Percentiles rank a stretch among this genome's conserved stretches.
phyloP scores from a whole-genome alignment of 2,329 filamentous ascomycete species.

The Ceratocystis huliohia region DNA sequence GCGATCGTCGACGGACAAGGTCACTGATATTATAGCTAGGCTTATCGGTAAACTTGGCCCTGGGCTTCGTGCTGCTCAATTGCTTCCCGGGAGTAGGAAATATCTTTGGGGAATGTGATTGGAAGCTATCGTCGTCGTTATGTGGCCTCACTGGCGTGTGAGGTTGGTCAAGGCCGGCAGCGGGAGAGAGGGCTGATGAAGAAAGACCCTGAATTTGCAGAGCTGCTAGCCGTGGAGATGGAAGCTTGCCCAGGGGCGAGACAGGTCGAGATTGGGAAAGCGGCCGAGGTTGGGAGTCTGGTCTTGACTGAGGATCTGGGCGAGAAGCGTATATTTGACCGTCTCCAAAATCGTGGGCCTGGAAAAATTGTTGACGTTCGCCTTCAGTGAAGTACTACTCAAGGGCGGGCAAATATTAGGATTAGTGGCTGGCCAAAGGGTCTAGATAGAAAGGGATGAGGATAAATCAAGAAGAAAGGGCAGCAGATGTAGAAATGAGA shows the following conservation, averaged over 20 bases:
- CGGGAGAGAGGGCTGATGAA: background rate
- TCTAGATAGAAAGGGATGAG: background rate
- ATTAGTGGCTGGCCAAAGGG: slow-evolving; percentile 18
- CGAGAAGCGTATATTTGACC: slow-evolving; percentile 9
- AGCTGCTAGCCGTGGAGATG: slow-evolving; percentile 18
- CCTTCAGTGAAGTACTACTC: slow-evolving; percentile 20
- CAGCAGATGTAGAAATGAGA: background rate
- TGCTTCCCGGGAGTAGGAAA: slow-evolving; percentile 18
- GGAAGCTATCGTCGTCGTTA: slow-evolving; percentile 1
- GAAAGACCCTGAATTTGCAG: slow-evolving; percentile 19
- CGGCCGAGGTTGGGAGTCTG: background rate
- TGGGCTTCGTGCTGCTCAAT: background rate
- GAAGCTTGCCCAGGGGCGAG: slow-evolving; percentile 17
- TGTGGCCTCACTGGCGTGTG: background rate
- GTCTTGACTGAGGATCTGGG: slow-evolving; percentile 6
- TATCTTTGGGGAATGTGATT: slow-evolving; percentile 19
- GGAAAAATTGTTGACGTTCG: slow-evolving; percentile 19
- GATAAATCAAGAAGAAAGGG: background rate
- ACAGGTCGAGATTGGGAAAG: slow-evolving; percentile 7
- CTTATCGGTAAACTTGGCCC: background rate
- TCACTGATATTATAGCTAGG: slow-evolving; percentile 25
- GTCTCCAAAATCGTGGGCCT: slow-evolving; percentile 16
- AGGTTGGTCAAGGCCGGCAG: background rate
- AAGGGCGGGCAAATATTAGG: background rate
- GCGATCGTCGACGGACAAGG: slow-evolving; percentile 27